Evolutionary conservation across 106 monocot genomes (phyloP), one percentile per base, ranked within the genome.

Genomic region (Hemerocallis citrina): DNA sequence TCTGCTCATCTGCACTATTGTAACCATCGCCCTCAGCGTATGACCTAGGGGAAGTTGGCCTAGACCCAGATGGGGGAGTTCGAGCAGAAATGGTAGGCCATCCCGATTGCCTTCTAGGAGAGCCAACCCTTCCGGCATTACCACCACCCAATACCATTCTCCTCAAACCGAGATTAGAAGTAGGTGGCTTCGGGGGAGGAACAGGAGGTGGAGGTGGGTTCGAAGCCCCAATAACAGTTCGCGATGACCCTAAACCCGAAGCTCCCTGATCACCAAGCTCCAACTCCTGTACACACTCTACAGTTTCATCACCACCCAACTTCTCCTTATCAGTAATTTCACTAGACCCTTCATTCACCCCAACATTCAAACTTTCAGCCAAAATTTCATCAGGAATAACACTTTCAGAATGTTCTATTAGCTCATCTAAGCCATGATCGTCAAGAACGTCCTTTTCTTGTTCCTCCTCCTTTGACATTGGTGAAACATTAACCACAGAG

Each of bases 1-100:
- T 75, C 36, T 92, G 98, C 59, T 99, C 98, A 68, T 99, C 98
- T 13, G 92, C 81, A 74, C 98, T 99, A 46, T 99, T 99, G 61
- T 99, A 99, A 25, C 92, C 98, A 63, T 99, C 98, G 0, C 68
- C 85, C 40, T 99, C 98, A 44, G 48, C 74, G 67, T 70, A 71
- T 19, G 96, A 82, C 61, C 85, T 88, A 36, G 98, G 98, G 56
- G 98, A 99, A 58, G 98, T 68, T 16, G 91, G 84, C 12, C 65
- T 65, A 42, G 89, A 89, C 19, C 77, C 89, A 6, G 94, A 61
- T 45, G 76, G 57, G 1, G 84, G 74, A 36, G 78, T 46, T 24
- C 93, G 50, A 23, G 61, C 56, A 23, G 82, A 66, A 54, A 80
- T 59, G 33, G 57, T 43, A 52, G 83, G 75, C 90, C 95, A 83